Evolutionary conservation across 352 stramenopile species (phyloP).

Genomic region (Pythium grandisporangium): DNA sequence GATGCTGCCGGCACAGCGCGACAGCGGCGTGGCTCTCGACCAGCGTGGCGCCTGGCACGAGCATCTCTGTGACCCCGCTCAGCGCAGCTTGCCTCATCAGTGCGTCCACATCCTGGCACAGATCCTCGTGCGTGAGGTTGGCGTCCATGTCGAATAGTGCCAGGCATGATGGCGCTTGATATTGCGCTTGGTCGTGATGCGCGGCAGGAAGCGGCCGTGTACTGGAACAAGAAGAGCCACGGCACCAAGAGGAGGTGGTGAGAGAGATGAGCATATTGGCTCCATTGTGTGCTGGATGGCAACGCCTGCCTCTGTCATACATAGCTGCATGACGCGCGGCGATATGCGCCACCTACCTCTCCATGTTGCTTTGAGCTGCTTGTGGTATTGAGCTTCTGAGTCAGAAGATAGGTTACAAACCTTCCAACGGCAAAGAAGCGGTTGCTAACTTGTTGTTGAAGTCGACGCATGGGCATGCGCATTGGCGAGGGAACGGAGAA

Average conservation of each 20-base stretch:
- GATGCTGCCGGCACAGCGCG: constrained; percentile 35
- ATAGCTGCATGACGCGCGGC: no score
- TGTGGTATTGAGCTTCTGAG: no score
- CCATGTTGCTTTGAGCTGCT: no score
- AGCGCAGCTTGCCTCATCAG: constrained; percentile 27
- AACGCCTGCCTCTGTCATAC: no score
- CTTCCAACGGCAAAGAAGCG: neutral
- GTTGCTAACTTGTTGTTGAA: neutral
- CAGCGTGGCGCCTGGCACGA: constrained; percentile 64
- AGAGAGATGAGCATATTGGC: no score
- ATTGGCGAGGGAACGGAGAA: neutral
- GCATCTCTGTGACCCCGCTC: constrained; percentile 53
- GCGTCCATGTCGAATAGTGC: constrained; percentile 77
- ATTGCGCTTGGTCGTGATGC: no score
- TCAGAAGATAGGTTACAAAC: neutral
- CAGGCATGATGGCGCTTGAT: no score
- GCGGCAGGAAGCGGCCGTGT: no score
- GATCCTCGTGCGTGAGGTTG: constrained; percentile 71
- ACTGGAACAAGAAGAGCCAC: no score
- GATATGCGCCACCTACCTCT: no score
- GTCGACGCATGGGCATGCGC: neutral
- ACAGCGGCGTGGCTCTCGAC: constrained; percentile 53
- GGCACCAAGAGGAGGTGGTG: no score
- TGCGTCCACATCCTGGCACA: constrained; percentile 21
- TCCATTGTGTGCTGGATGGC: no score